Evolutionary conservation across 768 basidiomycete species (phyloP).

Genomic region (Suillus decipiens): DNA sequence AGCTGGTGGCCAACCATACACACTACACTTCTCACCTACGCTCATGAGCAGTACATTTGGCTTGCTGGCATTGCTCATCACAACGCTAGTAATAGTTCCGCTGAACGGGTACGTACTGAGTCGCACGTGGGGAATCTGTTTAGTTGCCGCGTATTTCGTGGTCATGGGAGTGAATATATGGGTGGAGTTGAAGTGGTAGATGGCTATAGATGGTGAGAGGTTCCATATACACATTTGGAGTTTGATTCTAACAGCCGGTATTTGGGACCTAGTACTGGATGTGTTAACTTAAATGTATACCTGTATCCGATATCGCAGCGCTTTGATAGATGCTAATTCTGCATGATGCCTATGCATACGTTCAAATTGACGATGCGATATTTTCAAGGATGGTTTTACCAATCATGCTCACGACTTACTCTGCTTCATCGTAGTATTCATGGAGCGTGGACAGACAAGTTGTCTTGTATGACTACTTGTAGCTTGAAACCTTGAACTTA

Average conservation of each 20-base stretch:
- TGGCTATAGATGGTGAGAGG: not conserved
- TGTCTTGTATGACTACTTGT: not conserved
- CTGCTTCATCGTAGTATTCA: not conserved
- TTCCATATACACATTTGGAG: not conserved
- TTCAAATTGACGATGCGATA: not conserved
- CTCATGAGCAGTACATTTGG: slow-evolving; percentile 84
- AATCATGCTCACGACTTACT: not conserved
- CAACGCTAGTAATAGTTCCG: slow-evolving; percentile 84
- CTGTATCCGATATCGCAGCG: not conserved
- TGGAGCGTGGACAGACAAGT: not conserved
- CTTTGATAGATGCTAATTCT: not conserved
- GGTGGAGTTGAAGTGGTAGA: slow-evolving; percentile 60
- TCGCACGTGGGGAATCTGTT: slow-evolving; percentile 76
- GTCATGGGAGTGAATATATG: slow-evolving; percentile 81
- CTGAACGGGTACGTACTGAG: slow-evolving; percentile 81
- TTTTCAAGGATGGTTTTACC: not conserved
- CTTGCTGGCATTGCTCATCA: slow-evolving; percentile 70
- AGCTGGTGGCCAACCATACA: slow-evolving; percentile 55
- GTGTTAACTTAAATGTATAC: not conserved
- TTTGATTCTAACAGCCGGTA: not conserved
- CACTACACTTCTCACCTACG: slow-evolving; percentile 79
- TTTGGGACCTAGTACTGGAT: not conserved
- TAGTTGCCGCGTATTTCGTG: slow-evolving; percentile 70
- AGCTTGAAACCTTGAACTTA: not conserved
- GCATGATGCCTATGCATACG: not conserved